These are phyloP conservation scores for Mucor mucedo DNA, from an alignment of 371 early-diverging fungal genomes.

Conservation along the genomic window DNA sequence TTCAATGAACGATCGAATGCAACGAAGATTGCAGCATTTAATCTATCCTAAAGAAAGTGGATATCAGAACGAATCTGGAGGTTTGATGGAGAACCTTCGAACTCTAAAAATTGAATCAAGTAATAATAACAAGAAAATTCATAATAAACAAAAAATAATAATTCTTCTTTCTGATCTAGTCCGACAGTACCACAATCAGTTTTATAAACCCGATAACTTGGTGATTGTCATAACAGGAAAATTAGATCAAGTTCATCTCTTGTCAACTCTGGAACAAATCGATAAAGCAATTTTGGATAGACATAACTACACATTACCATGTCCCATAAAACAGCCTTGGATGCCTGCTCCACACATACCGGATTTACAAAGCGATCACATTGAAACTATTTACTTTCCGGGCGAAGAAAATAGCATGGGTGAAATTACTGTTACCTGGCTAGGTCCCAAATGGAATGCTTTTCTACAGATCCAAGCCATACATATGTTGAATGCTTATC, in stretches of 20 bases:
- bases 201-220: conserved; percentile 63
- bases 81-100: conserved; percentile 51
- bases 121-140: conserved; percentile 24
- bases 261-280: conserved; percentile 45
- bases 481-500: conserved; percentile 46
- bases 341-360: conserved; percentile 49
- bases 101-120: conserved; percentile 42
- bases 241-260: conserved; percentile 42
- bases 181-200: conserved; percentile 51
- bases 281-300: conserved; percentile 50
- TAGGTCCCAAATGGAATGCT: conserved; percentile 52
- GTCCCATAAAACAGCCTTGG: conserved; percentile 31
- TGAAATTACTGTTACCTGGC: conserved; percentile 53
- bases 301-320: conserved; percentile 34
- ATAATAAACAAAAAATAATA: conserved; percentile 11
- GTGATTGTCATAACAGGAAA: conserved; percentile 57
- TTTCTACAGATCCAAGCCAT: conserved; percentile 42
- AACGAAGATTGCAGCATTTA: conserved; percentile 42
- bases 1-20: conserved; percentile 23
- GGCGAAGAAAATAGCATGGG: conserved; percentile 51
- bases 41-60: conserved; percentile 59
- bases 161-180: conserved; percentile 26
- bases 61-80: conserved; percentile 61
- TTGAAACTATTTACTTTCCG: conserved; percentile 52
- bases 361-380: conserved; percentile 36